These are phyloP conservation scores for Tricholoma hemisulphureum DNA, from an alignment of 768 basidiomycete genomes.

Conservation along the genomic window DNA sequence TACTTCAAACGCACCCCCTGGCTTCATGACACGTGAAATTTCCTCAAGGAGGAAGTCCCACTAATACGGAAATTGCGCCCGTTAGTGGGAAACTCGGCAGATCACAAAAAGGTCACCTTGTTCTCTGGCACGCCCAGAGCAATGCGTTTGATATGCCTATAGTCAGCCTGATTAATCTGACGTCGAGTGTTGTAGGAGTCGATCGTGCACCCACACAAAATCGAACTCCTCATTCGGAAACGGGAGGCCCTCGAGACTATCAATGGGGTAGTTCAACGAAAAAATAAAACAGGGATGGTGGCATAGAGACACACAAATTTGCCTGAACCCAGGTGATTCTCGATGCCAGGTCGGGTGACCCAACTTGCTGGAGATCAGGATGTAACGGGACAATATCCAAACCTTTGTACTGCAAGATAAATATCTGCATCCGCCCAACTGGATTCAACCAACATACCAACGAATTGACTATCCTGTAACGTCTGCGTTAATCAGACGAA, in stretches of 20 bases:
- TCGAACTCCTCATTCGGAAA: constrained; percentile 75
- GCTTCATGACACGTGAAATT: constrained; percentile 67
- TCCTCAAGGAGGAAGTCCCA: constrained; percentile 74
- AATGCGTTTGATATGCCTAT: constrained; percentile 67
- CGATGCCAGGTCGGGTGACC: constrained; percentile 52
- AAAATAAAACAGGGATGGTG: constrained; percentile 3
- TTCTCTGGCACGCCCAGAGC: constrained; percentile 75
- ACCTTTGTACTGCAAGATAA: constrained; percentile 34
- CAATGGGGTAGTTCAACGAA: constrained; percentile 9
- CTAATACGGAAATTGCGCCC: constrained; percentile 27
- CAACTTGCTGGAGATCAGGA: constrained; percentile 62
- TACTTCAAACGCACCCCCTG: constrained; percentile 72
- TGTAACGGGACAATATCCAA: constrained; percentile 72
- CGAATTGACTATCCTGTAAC: constrained; percentile 55
- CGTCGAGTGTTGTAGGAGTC: not conserved
- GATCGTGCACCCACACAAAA: constrained; percentile 54
- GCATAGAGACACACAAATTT: constrained; percentile 55
- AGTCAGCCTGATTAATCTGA: constrained; percentile 6
- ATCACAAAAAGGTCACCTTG: constrained; percentile 42
- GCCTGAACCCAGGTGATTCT: constrained; percentile 71
- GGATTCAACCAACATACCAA: constrained; percentile 43
- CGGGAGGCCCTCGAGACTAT: constrained; percentile 65
- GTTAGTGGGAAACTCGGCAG: not conserved
- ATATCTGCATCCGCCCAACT: not conserved
- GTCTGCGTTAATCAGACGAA: constrained; percentile 1